Conservation (phyloP, 2,329 filamentous ascomycete genomes). For the Aspergillus carbonarius region DNA sequence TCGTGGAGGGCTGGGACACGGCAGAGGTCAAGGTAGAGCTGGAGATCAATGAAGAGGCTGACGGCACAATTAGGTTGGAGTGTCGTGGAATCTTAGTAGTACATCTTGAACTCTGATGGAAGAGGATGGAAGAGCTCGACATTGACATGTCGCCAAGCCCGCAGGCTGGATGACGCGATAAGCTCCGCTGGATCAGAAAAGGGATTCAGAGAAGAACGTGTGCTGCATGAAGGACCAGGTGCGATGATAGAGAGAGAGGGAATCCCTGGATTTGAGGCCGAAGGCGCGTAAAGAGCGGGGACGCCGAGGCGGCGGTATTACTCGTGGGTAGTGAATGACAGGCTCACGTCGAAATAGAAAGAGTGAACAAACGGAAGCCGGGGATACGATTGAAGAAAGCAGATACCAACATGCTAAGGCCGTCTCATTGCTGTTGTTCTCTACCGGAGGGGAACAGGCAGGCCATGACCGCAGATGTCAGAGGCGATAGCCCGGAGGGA, state of each 20-base stretch:
- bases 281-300: constrained; percentile 4
- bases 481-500: constrained; percentile 13
- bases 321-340: background rate
- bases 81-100: constrained; percentile 25
- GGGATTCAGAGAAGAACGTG: background rate
- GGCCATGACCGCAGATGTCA: constrained; percentile 18
- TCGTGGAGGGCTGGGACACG: background rate
- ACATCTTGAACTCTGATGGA: constrained; percentile 25
- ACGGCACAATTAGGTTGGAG: constrained; percentile 8
- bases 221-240: constrained; percentile 1
- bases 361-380: background rate
- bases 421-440: constrained; percentile 7
- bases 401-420: constrained; percentile 6
- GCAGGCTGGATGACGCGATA: constrained; percentile 12
- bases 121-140: constrained; percentile 24
- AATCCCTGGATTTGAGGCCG: background rate
- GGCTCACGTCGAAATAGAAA: constrained; percentile 1
- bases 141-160: constrained; percentile 29
- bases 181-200: constrained; percentile 6
- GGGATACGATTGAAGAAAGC: background rate
- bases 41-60: constrained; percentile 7
- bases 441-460: constrained; percentile 3
- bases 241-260: background rate
- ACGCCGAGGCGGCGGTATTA: background rate
- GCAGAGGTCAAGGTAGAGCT: constrained; percentile 7